These are phyloP conservation scores for Coniella vitis DNA, from an alignment of 2,329 filamentous ascomycete genomes.

Conservation along the genomic window DNA sequence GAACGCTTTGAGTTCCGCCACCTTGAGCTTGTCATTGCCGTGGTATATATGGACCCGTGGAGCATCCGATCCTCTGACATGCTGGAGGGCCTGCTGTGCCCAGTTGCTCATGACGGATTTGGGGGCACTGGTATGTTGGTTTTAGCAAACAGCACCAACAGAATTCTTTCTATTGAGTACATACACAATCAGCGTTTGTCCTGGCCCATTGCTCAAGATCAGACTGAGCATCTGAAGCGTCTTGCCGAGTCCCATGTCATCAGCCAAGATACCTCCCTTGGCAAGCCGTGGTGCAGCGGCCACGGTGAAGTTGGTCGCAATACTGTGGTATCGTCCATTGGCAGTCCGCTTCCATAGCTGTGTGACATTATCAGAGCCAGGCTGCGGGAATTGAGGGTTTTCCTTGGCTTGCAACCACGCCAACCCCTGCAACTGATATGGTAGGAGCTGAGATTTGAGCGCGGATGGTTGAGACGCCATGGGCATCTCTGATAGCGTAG, in stretches of 20 bases:
- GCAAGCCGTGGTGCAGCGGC: conserved; percentile 53
- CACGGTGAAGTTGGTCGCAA: conserved; percentile 65
- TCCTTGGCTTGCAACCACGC: conserved; percentile 78
- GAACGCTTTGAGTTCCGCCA: conserved; percentile 54
- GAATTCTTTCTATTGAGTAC: conserved; percentile 22
- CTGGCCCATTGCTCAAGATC: conserved; percentile 52
- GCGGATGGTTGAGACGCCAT: conserved; percentile 60
- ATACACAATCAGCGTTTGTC: conserved; percentile 73
- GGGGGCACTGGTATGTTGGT: neutral
- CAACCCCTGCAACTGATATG: conserved; percentile 76
- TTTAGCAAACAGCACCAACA: neutral
- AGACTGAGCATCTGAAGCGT: conserved; percentile 80
- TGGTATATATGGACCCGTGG: conserved; percentile 71
- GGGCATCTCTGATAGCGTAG: conserved; percentile 63
- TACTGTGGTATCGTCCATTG: conserved; percentile 50
- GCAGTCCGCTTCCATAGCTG: conserved; percentile 68
- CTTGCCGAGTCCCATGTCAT: conserved; percentile 91
- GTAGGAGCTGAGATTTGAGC: conserved; percentile 62
- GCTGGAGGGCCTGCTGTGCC: conserved; percentile 69
- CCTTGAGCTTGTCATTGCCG: conserved; percentile 51
- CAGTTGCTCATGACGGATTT: conserved; percentile 57
- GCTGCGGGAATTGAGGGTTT: conserved; percentile 55
- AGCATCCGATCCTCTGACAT: conserved; percentile 56
- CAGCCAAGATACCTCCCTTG: conserved; percentile 77
- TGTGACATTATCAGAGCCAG: conserved; percentile 53